phyloP scores from a whole-genome alignment of 129 eudicot genomes.

The Apium graveolens region DNA sequence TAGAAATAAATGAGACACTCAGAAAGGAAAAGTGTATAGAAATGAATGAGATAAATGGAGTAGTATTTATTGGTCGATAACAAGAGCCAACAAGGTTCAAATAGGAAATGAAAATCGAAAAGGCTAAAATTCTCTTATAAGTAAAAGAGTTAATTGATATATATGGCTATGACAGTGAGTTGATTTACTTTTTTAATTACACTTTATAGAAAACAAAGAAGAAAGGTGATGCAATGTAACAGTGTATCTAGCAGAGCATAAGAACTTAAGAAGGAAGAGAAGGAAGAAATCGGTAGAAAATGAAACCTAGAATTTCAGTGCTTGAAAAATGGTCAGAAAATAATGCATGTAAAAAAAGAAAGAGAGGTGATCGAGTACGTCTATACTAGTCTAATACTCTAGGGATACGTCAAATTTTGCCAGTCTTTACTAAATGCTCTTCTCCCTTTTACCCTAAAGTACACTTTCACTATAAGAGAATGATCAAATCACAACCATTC shows the following conservation, averaged over 20 bases:
- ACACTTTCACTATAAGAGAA: conserved; percentile 11
- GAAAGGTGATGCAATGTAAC: neutral
- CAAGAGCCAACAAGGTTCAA: neutral
- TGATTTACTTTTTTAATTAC: neutral
- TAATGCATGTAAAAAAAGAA: conserved; percentile 5
- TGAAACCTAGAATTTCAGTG: conserved; percentile 17
- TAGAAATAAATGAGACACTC: too few relatives aligned
- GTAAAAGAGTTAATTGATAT: neutral
- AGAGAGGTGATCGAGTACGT: conserved; percentile 12
- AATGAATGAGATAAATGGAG: too few relatives aligned
- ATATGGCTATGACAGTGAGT: neutral
- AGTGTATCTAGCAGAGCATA: neutral
- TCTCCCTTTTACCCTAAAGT: conserved; percentile 16
- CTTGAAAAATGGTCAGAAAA: conserved; percentile 12
- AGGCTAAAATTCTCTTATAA: neutral
- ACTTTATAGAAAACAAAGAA: neutral
- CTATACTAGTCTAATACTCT: conserved; percentile 5
- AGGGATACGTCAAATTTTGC: conserved; percentile 16
- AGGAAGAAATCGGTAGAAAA: neutral
- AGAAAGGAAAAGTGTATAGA: too few relatives aligned
- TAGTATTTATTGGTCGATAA: too few relatives aligned
- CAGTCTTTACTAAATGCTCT: conserved; percentile 12
- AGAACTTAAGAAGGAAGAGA: conserved; percentile 2
- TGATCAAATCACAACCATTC: neutral
- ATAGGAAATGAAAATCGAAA: neutral